Evolutionary conservation across 2,329 filamentous ascomycete genomes (phyloP).

Genomic region (Sclerotinia subarctica): DNA sequence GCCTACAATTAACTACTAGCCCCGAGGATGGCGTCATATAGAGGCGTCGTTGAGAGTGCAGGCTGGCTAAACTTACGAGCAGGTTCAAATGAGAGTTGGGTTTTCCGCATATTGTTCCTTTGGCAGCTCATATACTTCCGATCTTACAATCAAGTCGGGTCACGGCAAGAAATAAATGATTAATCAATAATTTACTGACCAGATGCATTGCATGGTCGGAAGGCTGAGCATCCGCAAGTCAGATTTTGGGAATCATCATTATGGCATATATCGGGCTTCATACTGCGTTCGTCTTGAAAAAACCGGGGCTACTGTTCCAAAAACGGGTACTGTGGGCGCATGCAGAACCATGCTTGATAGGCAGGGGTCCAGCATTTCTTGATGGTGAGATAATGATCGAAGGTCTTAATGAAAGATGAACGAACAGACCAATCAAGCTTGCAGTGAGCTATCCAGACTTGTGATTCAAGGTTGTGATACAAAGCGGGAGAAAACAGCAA

Average conservation of each 20-base stretch:
- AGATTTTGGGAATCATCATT: neutral
- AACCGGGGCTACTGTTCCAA: conserved; percentile 5
- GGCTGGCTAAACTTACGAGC: neutral
- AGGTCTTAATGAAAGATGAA: neutral
- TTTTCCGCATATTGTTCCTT: neutral
- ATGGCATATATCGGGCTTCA: conserved; percentile 6
- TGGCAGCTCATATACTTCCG: neutral
- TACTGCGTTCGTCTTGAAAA: neutral
- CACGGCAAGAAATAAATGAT: neutral
- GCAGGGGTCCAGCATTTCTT: neutral
- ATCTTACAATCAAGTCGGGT: neutral
- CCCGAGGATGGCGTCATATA: neutral
- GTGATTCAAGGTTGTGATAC: neutral
- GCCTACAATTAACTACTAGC: neutral
- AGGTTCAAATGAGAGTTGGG: neutral
- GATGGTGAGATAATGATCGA: neutral
- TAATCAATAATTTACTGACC: neutral
- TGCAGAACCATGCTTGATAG: conserved; percentile 7
- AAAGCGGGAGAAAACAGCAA: neutral
- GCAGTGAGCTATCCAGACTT: neutral
- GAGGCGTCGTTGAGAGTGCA: neutral
- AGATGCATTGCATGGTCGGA: neutral
- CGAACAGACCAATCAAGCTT: conserved; percentile 9
- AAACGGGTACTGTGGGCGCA: conserved; percentile 1
- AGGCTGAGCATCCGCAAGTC: conserved; percentile 8